Evolutionary conservation across 768 basidiomycete genomes (phyloP), one percentile per base, ranked within the genome.

Genomic region (Phaeotremella skinneri): DNA sequence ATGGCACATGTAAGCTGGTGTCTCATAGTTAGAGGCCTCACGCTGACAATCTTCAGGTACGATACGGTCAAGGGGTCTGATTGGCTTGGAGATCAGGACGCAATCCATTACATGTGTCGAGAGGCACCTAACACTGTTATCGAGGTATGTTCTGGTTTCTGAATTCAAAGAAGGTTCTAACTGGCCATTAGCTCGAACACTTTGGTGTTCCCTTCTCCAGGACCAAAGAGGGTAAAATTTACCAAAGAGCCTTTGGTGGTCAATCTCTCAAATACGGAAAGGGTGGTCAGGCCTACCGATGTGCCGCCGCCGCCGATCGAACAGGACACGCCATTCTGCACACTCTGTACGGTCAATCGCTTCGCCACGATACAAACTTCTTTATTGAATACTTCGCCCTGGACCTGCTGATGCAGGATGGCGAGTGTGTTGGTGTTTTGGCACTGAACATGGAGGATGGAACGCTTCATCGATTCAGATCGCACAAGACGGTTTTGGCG

Each of bases 311-410:
- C 4, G 96, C 96, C 56, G 96, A 99, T 78, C 90, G 96, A 77
- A 99, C 96, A 5, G 96, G 96, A 26, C 96, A 99, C 74, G 96
- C 96, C 21, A 85, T 99, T 74, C 85, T 99, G 43, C 96, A 99
- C 82, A 97, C 94, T 7, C 89, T 99, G 56, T 99, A 99, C 72
- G 96, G 96, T 68, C 96, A 99, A 81, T 98, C 94, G 58, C 85
- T 99, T 61, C 88, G 91, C 58, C 96, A 99, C 82, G 87, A 98
- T 82, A 98, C 96, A 77, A 94, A 98, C 80, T 99, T 97, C 81
- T 99, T 99, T 82, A 98, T 99, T 78, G 96, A 99, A 78, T 99
- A 94, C 80, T 98, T 99, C 78, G 96, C 94, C n/a, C 85, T 94
- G 57, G 96, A 99, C 78, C 81, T 99, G 60, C 91, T 99, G 78